Conservation (phyloP, 192 early-diverging fungal species). For the Pecoramyces ruminantium region DNA sequence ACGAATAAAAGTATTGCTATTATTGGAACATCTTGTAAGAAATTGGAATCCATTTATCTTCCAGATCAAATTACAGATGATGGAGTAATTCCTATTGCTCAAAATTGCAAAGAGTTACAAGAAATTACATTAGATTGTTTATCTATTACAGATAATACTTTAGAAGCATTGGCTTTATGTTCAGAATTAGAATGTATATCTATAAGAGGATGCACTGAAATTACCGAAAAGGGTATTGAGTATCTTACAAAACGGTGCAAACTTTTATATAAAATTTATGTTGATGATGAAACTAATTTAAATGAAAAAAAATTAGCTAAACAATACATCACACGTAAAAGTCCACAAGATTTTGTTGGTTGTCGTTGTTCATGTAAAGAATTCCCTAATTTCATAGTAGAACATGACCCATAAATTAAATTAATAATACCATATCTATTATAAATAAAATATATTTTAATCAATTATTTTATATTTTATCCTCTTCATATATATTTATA, state of each 20-base stretch:
- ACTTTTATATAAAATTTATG: neutral
- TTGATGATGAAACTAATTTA: neutral
- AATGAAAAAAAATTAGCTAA: neutral
- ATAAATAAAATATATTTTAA: no score
- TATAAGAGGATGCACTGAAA: neutral
- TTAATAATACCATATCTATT: no score
- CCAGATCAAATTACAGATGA: neutral
- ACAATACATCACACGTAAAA: neutral
- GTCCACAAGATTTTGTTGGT: neutral
- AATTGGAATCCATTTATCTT: neutral
- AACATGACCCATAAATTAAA: neutral
- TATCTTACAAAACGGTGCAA: neutral
- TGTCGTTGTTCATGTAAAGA: neutral
- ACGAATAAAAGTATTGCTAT: neutral
- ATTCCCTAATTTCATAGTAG: neutral
- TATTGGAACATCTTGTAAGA: neutral
- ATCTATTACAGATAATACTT: neutral
- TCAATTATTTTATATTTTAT: no score
- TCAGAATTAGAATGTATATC: neutral
- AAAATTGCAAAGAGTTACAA: neutral
- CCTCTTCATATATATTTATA: no score
- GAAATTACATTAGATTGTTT: neutral
- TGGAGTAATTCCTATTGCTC: neutral
- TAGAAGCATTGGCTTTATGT: neutral
- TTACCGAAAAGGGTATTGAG: neutral